phyloP scores from a whole-genome alignment of 495 filamentous ascomycete genomes.

The Tuber indicum region DNA sequence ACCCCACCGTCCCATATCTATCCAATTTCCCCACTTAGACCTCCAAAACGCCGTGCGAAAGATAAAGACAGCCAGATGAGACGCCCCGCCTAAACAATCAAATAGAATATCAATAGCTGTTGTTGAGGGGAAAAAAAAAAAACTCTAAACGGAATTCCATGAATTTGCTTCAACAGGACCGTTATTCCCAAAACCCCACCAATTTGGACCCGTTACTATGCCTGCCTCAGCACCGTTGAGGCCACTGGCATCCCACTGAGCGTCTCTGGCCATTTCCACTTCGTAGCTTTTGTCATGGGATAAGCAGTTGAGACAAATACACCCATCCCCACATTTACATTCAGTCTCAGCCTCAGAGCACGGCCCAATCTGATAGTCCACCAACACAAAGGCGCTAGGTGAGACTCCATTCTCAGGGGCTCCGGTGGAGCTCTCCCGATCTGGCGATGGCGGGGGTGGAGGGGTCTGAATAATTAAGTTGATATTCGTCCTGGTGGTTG shows the following conservation, averaged over 20 bases:
- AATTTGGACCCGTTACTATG: background rate
- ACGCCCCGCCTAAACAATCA: background rate
- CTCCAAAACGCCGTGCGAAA: background rate
- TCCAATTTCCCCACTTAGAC: background rate
- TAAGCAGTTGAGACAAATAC: constrained; percentile 35
- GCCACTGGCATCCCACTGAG: background rate
- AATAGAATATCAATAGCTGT: background rate
- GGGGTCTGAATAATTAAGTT: constrained; percentile 10
- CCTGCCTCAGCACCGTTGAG: background rate
- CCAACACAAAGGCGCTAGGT: constrained; percentile 34
- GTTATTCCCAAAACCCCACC: background rate
- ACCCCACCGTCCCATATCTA: background rate
- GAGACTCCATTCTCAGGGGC: constrained; percentile 29
- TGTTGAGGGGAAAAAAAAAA: background rate
- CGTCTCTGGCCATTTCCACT: background rate
- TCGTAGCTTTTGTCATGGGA: constrained; percentile 37
- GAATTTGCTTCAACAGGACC: background rate
- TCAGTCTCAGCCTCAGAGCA: constrained; percentile 30
- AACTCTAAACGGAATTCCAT: constrained; percentile 2
- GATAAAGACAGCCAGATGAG: background rate
- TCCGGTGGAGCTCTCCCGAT: constrained; percentile 21
- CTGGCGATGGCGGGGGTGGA: constrained; percentile 19
- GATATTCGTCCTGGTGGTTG: constrained; percentile 11
- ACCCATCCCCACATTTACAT: constrained; percentile 39
- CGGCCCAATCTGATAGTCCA: constrained; percentile 33